These are phyloP conservation scores for Jasminum sambac DNA, from an alignment of 257 asterid species.

Conservation along the genomic window DNA sequence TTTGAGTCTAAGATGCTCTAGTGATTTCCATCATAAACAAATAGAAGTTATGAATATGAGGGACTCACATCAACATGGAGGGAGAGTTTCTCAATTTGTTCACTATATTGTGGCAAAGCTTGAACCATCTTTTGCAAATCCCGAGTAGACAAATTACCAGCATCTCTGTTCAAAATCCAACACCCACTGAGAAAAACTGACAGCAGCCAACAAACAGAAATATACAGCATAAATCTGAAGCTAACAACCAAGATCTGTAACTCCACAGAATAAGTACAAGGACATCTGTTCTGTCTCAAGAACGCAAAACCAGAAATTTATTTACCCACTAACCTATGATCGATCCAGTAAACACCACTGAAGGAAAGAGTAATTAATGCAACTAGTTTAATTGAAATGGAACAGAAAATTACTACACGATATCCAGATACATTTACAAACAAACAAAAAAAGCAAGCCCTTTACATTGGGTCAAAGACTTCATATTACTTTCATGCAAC, in stretches of 20 bases:
- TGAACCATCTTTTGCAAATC: constrained; percentile 99
- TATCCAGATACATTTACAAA: not conserved
- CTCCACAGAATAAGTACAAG: constrained; percentile 10
- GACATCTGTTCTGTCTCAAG: not conserved
- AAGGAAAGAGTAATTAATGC: not conserved
- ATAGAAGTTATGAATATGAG: constrained; percentile 11
- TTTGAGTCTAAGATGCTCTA: constrained; percentile 1
- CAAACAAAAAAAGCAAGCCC: not conserved
- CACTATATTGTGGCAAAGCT: constrained; percentile 98
- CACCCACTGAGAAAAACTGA: constrained; percentile 14
- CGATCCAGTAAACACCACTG: not conserved
- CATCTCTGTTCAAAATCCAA: constrained; percentile 50
- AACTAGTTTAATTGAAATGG: not conserved
- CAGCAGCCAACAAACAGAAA: constrained; percentile 8
- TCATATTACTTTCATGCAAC: not conserved
- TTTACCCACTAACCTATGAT: not conserved
- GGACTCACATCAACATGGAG: constrained; percentile 99
- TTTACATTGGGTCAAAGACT: not conserved
- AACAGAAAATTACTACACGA: not conserved
- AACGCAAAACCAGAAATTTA: not conserved
- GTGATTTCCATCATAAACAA: constrained; percentile 19
- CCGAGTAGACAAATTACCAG: constrained; percentile 85
- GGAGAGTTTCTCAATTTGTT: constrained; percentile 97
- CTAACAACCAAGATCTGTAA: not conserved
- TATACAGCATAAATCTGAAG: not conserved